Base-by-base conservation (phyloP, 2,329 filamentous ascomycete genomes). In the Pseudopyricularia javanii region DNA sequence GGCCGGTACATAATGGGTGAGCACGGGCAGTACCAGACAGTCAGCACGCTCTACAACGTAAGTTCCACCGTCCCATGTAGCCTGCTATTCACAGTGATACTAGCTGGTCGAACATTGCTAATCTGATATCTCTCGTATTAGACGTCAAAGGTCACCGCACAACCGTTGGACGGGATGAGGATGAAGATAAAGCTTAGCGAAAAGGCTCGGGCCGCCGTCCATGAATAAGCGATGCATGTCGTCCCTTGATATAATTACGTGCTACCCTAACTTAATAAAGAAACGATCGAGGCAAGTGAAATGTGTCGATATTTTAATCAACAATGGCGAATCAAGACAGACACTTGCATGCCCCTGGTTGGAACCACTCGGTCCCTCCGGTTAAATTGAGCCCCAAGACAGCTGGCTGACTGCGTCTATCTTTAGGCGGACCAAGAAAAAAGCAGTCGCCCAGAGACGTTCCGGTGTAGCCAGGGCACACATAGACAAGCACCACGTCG, bases 21-120 rank as follows among this genome's bases (percentile, higher is more conserved):
- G 1, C 60, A 60, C 50, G 60, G 61, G 7, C 57, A 59, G 32
- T 63, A 59, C 52, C 15, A 51, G 49, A 57, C 58, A 24, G 60
- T 60, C 53, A 56, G 58, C 14, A 54, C 57, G 45, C 15, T 64
- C 20, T 63, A 63, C 53, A 63, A 59, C 34, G 62, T 63, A 40
- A 61, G 63, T 59, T 40, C 11, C 17, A 22, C 33, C 40, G 1
- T 48, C 30, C 22, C 9, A 17, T 49, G 7, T 24, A 3, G n/a
- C 34, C 37, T 20, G n/a, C 12, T 8, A 43, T 9, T 4, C 15
- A 22, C 4, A 43, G 8, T 9, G 2, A 43, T 7, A 34, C 7
- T 8, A 34, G 15, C 7, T 8, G 8, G 33, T 7, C 33, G 8
- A 34, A 15, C 33, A n/a, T 20, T 49, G 15, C 8, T 12, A 14